Evolutionary conservation across 2,329 filamentous ascomycete genomes (phyloP).

Genomic region (Corinectria fuckeliana): DNA sequence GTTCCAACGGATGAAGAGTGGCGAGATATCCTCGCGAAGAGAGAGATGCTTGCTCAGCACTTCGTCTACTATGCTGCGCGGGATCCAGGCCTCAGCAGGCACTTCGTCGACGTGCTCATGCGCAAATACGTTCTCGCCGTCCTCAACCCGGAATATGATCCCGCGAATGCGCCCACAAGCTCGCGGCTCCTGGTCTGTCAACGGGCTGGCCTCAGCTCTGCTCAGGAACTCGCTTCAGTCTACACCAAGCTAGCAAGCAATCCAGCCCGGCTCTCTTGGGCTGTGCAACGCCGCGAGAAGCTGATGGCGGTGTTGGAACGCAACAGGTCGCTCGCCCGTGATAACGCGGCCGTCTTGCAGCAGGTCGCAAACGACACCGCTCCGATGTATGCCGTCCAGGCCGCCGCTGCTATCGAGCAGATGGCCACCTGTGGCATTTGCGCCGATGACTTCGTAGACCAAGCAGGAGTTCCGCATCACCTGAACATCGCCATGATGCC

Average conservation of each 20-base stretch:
- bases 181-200: conserved; percentile 1
- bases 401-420: background rate
- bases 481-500: conserved; percentile 4
- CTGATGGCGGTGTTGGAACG: background rate
- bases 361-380: background rate
- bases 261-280: background rate
- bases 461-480: background rate
- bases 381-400: background rate
- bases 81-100: conserved; percentile 20
- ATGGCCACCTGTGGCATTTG: conserved; percentile 13
- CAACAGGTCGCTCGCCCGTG: conserved; percentile 8
- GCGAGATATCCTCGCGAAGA: background rate
- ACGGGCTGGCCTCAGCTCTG: background rate
- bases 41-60: background rate
- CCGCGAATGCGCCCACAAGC: background rate
- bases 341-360: conserved; percentile 1
- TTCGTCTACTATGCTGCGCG: conserved; percentile 6
- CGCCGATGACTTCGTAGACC: conserved; percentile 6
- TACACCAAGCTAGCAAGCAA: background rate
- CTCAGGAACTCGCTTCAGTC: background rate
- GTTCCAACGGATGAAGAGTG: background rate
- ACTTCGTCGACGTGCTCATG: conserved; percentile 19
- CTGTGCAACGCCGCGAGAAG: background rate
- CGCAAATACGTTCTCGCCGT: conserved; percentile 6
- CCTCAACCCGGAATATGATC: conserved; percentile 8